Percentiles rank a stretch among this genome's conserved stretches.
These are phyloP conservation scores for Metschnikowia corniflorae DNA, from an alignment of 805 yeast genomes.

Conservation along the genomic window DNA sequence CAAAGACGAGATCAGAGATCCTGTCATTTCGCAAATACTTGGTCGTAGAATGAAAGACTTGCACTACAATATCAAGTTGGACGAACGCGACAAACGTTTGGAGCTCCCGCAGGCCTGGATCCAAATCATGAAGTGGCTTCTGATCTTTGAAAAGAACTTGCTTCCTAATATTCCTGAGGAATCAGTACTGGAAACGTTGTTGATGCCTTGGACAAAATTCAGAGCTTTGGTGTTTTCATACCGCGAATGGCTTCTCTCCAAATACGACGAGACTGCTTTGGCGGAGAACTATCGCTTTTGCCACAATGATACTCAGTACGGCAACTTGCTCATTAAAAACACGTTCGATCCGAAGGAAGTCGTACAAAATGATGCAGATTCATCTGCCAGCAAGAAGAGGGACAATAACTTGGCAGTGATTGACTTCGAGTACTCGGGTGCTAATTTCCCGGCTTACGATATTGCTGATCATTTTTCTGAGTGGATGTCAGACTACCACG, in stretches of 20 bases:
- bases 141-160: conserved; percentile 41
- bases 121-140: conserved; percentile 68
- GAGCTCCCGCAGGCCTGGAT: conserved; percentile 69
- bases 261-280: conserved; percentile 44
- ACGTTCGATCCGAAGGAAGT: conserved; percentile 50
- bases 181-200: conserved; percentile 37
- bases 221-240: conserved; percentile 49
- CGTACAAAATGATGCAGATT: conserved; percentile 15
- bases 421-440: conserved; percentile 94
- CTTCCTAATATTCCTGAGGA: conserved; percentile 31
- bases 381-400: conserved; percentile 24
- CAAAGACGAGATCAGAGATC: conserved; percentile 67
- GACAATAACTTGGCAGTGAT: conserved; percentile 75
- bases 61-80: conserved; percentile 73
- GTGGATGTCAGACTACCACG: conserved; percentile 95
- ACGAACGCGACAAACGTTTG: conserved; percentile 46
- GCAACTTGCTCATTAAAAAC: conserved; percentile 70
- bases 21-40: conserved; percentile 73
- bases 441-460: conserved; percentile 85
- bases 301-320: conserved; percentile 96
- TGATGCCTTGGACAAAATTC: conserved; percentile 49
- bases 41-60: conserved; percentile 96
- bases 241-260: conserved; percentile 55
- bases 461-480: conserved; percentile 91
- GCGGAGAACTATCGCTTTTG: conserved; percentile 67